Evolutionary conservation across 257 asterid species (phyloP).

Genomic region (Solanum sitiens): DNA sequence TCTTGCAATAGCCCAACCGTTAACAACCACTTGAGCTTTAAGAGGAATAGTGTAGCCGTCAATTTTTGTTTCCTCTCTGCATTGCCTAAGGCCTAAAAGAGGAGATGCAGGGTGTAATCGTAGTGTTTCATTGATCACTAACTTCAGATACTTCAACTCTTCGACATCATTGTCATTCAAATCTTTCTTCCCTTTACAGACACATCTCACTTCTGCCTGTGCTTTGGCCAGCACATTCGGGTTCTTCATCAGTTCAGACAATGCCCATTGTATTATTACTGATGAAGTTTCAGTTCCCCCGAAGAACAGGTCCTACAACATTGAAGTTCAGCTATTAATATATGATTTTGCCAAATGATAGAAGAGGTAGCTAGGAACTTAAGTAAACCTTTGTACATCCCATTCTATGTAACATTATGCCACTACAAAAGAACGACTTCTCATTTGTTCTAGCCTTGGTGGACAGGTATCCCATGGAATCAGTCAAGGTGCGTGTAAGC

Average conservation of each 20-base stretch:
- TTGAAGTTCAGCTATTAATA: neutral
- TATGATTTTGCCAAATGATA: neutral
- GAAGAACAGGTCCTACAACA: neutral
- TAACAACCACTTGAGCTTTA: neutral
- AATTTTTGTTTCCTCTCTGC: neutral
- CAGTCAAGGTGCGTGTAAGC: neutral
- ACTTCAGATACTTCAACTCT: neutral
- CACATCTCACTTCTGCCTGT: neutral
- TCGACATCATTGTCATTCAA: slow-evolving; percentile 2
- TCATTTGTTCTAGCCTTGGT: neutral
- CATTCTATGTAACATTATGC: neutral
- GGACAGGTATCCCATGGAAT: no score
- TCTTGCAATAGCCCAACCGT: slow-evolving; percentile 9
- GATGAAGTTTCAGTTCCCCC: slow-evolving; percentile 7
- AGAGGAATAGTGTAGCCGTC: neutral
- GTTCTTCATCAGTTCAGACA: slow-evolving; percentile 8
- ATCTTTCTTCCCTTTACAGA: neutral
- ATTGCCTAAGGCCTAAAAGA: neutral
- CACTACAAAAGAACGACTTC: no score
- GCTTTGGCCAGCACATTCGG: slow-evolving; percentile 1
- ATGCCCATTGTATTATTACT: neutral
- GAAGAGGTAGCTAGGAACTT: neutral
- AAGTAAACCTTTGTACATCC: neutral
- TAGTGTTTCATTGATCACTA: slow-evolving; percentile 8
- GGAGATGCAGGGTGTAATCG: slow-evolving; percentile 3